A percentile compares a stretch with the other conserved stretches of the same genome.
phyloP scores from a whole-genome alignment of 306 rosid species.

The Mucuna pruriens region DNA sequence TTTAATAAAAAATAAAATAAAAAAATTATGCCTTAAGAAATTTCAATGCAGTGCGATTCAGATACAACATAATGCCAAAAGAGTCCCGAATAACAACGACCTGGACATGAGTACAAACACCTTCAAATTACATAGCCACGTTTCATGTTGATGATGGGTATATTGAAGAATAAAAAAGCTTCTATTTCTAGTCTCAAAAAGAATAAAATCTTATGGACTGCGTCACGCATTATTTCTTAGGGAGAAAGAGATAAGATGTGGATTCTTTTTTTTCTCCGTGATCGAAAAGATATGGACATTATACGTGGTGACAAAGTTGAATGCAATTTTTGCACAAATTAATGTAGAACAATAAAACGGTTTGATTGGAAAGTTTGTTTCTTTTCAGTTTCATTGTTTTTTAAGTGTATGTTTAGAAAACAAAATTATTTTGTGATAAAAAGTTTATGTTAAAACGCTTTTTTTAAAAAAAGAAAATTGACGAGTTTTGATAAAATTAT shows the following conservation, averaged over 20 bases:
- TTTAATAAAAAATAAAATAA: too few species aligned
- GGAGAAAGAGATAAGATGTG: conserved; percentile 10
- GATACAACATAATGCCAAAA: background rate
- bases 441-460: background rate
- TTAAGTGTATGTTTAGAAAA: background rate
- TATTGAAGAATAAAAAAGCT: background rate
- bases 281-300: background rate
- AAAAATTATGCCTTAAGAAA: background rate
- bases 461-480: background rate
- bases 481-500: too few species aligned
- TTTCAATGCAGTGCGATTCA: background rate
- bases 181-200: background rate
- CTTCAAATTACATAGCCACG: conserved; percentile 21
- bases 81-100: background rate
- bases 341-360: background rate
- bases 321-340: background rate
- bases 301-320: background rate
- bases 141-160: background rate
- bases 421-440: background rate
- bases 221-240: conserved; percentile 2
- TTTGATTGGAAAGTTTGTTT: conserved; percentile 17
- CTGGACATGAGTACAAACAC: conserved; percentile 26
- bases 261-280: background rate
- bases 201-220: conserved; percentile 26
- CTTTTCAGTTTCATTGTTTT: background rate